Evolutionary conservation across 2,329 filamentous ascomycete species (phyloP), one percentile per base, ranked within the genome.

Genomic region (Colletotrichum sojae): DNA sequence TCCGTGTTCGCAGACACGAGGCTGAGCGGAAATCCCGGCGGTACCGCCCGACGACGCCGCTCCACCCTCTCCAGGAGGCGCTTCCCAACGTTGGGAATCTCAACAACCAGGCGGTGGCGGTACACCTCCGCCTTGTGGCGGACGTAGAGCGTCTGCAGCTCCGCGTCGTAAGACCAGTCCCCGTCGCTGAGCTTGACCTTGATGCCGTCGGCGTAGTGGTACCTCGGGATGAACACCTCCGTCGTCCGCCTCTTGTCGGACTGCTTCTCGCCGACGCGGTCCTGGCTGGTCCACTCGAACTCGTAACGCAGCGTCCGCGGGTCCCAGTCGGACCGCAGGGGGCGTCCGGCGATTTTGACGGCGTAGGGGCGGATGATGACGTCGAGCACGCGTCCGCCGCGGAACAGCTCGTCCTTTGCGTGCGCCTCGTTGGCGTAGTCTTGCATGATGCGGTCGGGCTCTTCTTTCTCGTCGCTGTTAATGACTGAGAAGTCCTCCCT

Each of bases 401-500:
- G 75, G 58, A 82, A 83, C 2, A 82, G 73, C 40, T 81, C 78
- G 40, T 82, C 75, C 13, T 73, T 58, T 3, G 80, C 75, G 54
- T 80, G 76, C 0, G 49, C 51, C 5, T 73, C 39, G 39, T 82
- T 80, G n/a, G 78, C 73, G 60, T 80, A 78, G 56, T 83, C 78
- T 0, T 75, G 72, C 1, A 76, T 73, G 22, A 68, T 57, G 1
- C 77, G 71, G 8, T 76, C 77, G 1, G 75, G 73, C 10, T 73
- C 70, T 22, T 52, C 49, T 51, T 68, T 43, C 0, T 74, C 74
- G 61, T 82, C 76, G 20, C 79, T 76, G 8, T 81, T 82, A 20
- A 82, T 73, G 25, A 83, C 72, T 0, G 81, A 83, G 57, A 83
- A 83, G 53, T 83, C 81, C 63, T 83, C 81, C 62, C 78, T 81